Percentiles rank a stretch among this genome's conserved stretches.
Evolutionary conservation across 1,284 basidiomycete species (phyloP).

Genomic region (Farysia itapuensis): DNA sequence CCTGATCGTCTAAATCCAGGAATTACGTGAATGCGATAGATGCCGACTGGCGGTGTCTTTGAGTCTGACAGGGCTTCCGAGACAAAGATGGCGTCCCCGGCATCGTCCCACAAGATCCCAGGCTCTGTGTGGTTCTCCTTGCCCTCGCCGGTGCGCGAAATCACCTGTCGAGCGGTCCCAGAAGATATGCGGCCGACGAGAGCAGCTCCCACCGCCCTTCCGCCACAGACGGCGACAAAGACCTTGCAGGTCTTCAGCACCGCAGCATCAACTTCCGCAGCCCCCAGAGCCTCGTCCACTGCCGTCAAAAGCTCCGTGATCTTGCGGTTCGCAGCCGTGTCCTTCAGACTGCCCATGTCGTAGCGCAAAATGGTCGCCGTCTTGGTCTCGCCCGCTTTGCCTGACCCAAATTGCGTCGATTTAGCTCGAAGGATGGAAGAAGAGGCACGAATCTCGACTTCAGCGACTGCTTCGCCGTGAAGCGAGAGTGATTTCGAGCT

Average conservation of each 20-base stretch:
- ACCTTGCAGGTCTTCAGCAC: constrained; percentile 24
- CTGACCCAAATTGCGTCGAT: not conserved
- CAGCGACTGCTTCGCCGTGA: constrained; percentile 20
- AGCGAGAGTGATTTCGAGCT: constrained; percentile 20
- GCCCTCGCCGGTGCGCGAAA: constrained; percentile 10
- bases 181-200: constrained; percentile 22
- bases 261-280: constrained; percentile 20
- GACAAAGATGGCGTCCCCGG: constrained; percentile 37
- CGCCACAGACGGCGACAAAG: constrained; percentile 27
- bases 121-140: constrained; percentile 15
- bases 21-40: constrained; percentile 50
- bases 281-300: constrained; percentile 49
- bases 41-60: constrained; percentile 36
- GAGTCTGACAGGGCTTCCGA: constrained; percentile 26
- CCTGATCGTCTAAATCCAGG: constrained; percentile 36
- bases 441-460: constrained; percentile 1
- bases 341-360: constrained; percentile 29
- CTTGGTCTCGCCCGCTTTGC: constrained; percentile 1
- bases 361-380: constrained; percentile 24
- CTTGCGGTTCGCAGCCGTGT: constrained; percentile 13
- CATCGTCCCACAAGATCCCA: constrained; percentile 26
- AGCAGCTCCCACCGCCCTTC: constrained; percentile 39
- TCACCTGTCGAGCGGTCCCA: constrained; percentile 35
- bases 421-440: not conserved
- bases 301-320: constrained; percentile 28